Conservation (phyloP, 2,329 filamentous ascomycete genomes). For the Neofusicoccum cordaticola region DNA sequence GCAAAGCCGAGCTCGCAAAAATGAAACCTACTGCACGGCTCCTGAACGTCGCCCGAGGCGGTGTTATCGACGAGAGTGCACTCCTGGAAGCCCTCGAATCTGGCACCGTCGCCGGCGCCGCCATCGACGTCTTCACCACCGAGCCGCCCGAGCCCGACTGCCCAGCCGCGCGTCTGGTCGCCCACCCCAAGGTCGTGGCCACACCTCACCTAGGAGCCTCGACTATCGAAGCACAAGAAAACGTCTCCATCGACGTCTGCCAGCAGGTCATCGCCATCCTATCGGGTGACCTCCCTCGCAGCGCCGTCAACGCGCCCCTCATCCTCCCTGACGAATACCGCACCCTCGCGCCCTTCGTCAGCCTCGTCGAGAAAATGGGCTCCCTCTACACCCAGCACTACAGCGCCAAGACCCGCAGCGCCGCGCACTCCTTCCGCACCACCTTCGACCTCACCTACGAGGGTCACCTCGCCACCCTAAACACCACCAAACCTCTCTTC, state of each 20-base stretch:
- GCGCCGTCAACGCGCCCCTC: slow-evolving; percentile 76
- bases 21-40: slow-evolving; percentile 75
- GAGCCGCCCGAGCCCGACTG: slow-evolving; percentile 65
- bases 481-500: slow-evolving; percentile 75
- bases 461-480: slow-evolving; percentile 67
- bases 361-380: slow-evolving; percentile 75
- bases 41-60: slow-evolving; percentile 76
- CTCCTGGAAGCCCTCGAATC: slow-evolving; percentile 67
- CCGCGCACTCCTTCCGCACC: slow-evolving; percentile 52
- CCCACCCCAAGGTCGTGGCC: slow-evolving; percentile 69
- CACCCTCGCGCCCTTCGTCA: slow-evolving; percentile 73
- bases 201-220: slow-evolving; percentile 79
- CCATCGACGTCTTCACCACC: slow-evolving; percentile 74
- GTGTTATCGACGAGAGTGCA: slow-evolving; percentile 75
- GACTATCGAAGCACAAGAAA: slow-evolving; percentile 80
- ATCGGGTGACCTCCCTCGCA: slow-evolving; percentile 68
- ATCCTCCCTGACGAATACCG: slow-evolving; percentile 78
- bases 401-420: slow-evolving; percentile 28
- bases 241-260: slow-evolving; percentile 79
- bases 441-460: slow-evolving; percentile 76
- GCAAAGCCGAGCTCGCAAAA: slow-evolving; percentile 60
- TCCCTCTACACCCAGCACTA: slow-evolving; percentile 77
- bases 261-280: slow-evolving; percentile 74
- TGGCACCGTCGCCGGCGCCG: slow-evolving; percentile 71
- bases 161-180: slow-evolving; percentile 60